Base-by-base conservation (phyloP, 2,329 filamentous ascomycete genomes). In the Aspergillus pseudonomiae region DNA sequence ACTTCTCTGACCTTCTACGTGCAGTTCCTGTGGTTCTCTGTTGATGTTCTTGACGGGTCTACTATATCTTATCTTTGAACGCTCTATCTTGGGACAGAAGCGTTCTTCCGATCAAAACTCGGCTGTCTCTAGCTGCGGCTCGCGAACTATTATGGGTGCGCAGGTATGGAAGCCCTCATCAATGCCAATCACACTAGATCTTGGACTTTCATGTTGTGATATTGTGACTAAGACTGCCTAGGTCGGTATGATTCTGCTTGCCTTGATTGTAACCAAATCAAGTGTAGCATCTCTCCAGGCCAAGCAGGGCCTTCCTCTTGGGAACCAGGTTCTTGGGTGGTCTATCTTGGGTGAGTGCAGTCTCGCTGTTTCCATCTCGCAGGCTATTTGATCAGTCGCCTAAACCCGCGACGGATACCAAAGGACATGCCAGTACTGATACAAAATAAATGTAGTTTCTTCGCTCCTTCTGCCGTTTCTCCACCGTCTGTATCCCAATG, bases 281-380 rank as follows among this genome's bases (percentile, higher is more conserved):
- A 97, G 92, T 74, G 88, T 90, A n/a, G 79, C 90, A 61, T 96
- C 93, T 26, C 78, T 99, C 11, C 92, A 97, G 77, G 90, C 93
- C 32, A 96, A 92, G 75, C 82, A 88, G 67, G 95, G 95, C 9
- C 82, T 99, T 50, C 94, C 94, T 11, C 83, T 89, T 11, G 95
- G 95, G 12, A 97, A 96, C 69, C 92, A 97, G 77, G 82, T 93
- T 2, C 86, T 96, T 24, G 94, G 93, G 52, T 97, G 94, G 92
- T 74, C 88, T 52, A 89, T 94, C 26, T 77, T 97, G 48, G 82
- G 91, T 91, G 84, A 77, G 83, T 78, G 28, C 41, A 54, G 46
- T 36, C 26, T 50, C 36, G 6, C 48, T 10, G 14, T 36, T 19
- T 16, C 21, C 3, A 11, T 26, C 32, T 34, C 43, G 26, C 36